phyloP scores from a whole-genome alignment of 345 rosid genomes.

The Moringa oleifera region DNA sequence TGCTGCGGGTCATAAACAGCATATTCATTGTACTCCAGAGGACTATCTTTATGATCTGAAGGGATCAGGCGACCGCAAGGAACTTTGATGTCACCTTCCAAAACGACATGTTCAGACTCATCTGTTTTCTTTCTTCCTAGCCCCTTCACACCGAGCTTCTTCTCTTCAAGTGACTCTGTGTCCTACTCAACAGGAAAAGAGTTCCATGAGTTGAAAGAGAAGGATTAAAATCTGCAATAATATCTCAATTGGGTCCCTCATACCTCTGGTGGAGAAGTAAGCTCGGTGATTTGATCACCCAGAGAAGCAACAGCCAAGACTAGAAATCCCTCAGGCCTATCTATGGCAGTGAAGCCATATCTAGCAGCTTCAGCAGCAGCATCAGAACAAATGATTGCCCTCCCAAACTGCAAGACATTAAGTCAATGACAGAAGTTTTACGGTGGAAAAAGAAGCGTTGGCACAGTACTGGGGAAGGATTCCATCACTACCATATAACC shows the following conservation, averaged over 20 bases:
- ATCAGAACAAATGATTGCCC: constrained; percentile 75
- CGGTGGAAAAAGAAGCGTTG: background rate
- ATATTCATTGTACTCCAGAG: constrained; percentile 72
- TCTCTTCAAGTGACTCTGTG: constrained; percentile 48
- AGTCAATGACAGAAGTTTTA: background rate
- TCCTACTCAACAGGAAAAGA: constrained; percentile 24
- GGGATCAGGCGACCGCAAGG: constrained; percentile 68
- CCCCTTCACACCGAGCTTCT: constrained; percentile 63
- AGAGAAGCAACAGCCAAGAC: constrained; percentile 56
- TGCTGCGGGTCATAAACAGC: constrained; percentile 74
- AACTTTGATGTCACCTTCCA: constrained; percentile 61
- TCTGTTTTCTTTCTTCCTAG: constrained; percentile 71
- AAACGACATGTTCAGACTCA: constrained; percentile 55
- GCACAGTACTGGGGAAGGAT: too few relatives aligned
- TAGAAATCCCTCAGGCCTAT: constrained; percentile 75
- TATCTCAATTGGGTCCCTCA: too few relatives aligned
- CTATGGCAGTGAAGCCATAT: constrained; percentile 65
- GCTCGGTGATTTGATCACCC: constrained; percentile 44
- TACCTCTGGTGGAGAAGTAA: constrained; percentile 52
- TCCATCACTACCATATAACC: constrained; percentile 57
- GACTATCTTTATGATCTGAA: constrained; percentile 56
- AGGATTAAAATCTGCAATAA: background rate
- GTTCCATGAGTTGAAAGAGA: background rate
- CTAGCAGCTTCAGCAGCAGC: constrained; percentile 84
- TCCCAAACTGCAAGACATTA: constrained; percentile 47